These are phyloP conservation scores for Coffea humblotiana DNA, from an alignment of 305 asterid genomes.

Conservation along the genomic window DNA sequence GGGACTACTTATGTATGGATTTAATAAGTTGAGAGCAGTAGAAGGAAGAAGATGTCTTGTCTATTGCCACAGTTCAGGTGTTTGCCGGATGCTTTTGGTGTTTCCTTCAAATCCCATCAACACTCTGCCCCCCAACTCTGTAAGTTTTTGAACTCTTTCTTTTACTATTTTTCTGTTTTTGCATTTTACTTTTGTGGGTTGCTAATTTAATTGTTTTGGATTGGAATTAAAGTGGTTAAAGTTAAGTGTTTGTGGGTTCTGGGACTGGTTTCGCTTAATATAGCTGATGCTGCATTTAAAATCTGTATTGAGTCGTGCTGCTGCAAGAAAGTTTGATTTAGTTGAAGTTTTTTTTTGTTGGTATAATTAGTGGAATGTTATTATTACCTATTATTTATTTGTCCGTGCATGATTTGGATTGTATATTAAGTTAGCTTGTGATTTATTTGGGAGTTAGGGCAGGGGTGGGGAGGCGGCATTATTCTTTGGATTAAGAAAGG, in stretches of 20 bases:
- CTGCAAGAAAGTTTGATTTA: neutral
- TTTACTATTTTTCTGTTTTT: neutral
- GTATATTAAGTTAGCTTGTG: neutral
- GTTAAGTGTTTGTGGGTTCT: neutral
- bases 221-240: neutral
- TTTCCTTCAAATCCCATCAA: constrained; percentile 56
- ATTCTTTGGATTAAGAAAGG: neutral
- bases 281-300: neutral
- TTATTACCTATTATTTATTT: neutral
- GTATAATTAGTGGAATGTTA: neutral
- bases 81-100: constrained; percentile 79
- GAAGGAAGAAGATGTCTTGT: constrained; percentile 73
- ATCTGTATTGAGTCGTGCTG: neutral
- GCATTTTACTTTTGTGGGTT: neutral
- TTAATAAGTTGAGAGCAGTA: constrained; percentile 20
- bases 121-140: constrained; percentile 44
- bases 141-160: constrained; percentile 26
- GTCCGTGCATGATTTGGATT: too few relatives aligned
- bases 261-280: neutral
- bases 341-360: neutral
- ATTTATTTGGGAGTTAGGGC: neutral
- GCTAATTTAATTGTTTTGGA: neutral
- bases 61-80: constrained; percentile 92
- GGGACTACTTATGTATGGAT: constrained; percentile 20
- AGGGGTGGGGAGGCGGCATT: neutral